Evolutionary conservation across 441 rosid genomes (phyloP).

Genomic region (Adansonia rubrostipa): DNA sequence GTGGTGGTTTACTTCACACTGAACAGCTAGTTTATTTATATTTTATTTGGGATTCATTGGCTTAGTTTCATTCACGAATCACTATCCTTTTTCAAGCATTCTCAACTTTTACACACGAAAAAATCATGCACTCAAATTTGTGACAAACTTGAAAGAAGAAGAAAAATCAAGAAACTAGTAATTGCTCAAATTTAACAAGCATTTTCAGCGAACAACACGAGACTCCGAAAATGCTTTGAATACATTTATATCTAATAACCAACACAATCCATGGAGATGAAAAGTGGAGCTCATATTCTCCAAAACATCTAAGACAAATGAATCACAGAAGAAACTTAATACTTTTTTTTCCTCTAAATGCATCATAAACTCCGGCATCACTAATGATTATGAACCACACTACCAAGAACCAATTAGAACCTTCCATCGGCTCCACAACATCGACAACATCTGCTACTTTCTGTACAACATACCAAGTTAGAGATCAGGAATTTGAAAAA

Average conservation of each 20-base stretch:
- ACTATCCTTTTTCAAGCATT: background rate
- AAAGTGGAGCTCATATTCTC: background rate
- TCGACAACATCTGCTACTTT: conserved; percentile 41
- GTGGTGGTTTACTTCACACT: background rate
- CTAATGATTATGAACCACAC: conserved; percentile 37
- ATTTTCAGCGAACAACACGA: conserved; percentile 16
- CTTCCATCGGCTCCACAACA: conserved; percentile 37
- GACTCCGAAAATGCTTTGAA: conserved; percentile 15
- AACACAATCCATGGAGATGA: conserved; percentile 20
- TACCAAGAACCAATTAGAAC: conserved; percentile 33
- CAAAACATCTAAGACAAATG: conserved; percentile 17
- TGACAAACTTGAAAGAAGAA: background rate
- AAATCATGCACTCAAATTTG: background rate
- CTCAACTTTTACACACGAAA: background rate
- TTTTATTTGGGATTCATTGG: background rate
- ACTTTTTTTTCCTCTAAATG: background rate
- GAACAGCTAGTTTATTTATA: background rate
- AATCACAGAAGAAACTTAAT: conserved; percentile 26
- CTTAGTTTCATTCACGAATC: background rate
- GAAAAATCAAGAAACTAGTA: background rate
- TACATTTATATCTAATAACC: conserved; percentile 29
- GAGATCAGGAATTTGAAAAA: conserved; percentile 37
- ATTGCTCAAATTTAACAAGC: background rate
- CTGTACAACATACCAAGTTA: conserved; percentile 60
- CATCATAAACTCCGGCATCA: conserved; percentile 31